These are phyloP conservation scores for Clitopilus hobsonii DNA, from an alignment of 768 basidiomycete species.

Conservation along the genomic window DNA sequence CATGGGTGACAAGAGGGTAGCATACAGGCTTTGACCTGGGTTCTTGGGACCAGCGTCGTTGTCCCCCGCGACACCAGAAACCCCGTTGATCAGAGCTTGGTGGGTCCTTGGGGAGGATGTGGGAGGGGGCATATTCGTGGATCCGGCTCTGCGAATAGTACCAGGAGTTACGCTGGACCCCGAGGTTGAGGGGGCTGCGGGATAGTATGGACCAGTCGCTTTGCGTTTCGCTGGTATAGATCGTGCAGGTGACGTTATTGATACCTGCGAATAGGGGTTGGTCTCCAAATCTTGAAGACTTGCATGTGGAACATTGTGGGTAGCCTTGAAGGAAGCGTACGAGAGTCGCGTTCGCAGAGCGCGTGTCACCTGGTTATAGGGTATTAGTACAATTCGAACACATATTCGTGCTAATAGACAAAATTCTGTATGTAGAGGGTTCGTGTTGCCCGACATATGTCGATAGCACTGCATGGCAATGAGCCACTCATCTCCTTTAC, in stretches of 20 bases:
- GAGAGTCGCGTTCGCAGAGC: conserved; percentile 75
- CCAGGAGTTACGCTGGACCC: conserved; percentile 27
- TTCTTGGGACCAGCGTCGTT: conserved; percentile 27
- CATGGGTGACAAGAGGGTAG: conserved; percentile 74
- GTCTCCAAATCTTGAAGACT: conserved; percentile 71
- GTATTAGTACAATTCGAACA: conserved; percentile 26
- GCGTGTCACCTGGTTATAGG: conserved; percentile 62
- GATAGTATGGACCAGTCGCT: conserved; percentile 21
- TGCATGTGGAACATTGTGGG: conserved; percentile 62
- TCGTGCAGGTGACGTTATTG: conserved; percentile 39
- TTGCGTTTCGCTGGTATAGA: conserved; percentile 58
- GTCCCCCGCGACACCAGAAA: conserved; percentile 24
- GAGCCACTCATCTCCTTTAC: conserved; percentile 12
- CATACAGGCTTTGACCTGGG: conserved; percentile 59
- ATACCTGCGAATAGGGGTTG: conserved; percentile 40
- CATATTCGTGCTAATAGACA: conserved; percentile 4
- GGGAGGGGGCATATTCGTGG: conserved; percentile 44
- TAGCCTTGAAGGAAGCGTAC: conserved; percentile 82
- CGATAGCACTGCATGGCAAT: not conserved
- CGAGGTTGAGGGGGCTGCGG: not conserved
- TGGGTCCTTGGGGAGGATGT: conserved; percentile 40
- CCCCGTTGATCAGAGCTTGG: conserved; percentile 31
- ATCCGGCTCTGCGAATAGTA: conserved; percentile 30
- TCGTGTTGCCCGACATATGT: conserved; percentile 3
- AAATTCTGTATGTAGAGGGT: conserved; percentile 7